A percentile compares a stretch with the other conserved stretches of the same genome.
These are phyloP conservation scores for Tetraselmis striata DNA, from an alignment of 139 green algal species.

Conservation along the genomic window DNA sequence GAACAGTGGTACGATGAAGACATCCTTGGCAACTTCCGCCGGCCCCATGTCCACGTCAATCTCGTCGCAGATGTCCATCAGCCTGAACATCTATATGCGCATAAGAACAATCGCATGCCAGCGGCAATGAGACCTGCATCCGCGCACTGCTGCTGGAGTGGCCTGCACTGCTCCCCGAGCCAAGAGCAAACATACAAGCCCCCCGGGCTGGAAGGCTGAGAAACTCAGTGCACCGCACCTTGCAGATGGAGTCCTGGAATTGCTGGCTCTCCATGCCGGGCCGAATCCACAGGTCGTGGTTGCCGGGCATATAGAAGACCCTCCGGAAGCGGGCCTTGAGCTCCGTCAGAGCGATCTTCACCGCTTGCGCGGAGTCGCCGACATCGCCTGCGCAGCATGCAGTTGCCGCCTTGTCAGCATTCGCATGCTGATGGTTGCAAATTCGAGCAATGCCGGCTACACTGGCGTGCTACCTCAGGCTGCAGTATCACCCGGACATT, in stretches of 20 bases:
- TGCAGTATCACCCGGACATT: too few relatives aligned
- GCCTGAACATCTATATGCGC: background rate
- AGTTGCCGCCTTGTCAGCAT: slow-evolving; percentile 7
- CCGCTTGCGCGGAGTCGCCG: slow-evolving; percentile 21
- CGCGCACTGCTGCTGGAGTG: too few relatives aligned
- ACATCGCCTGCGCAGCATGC: slow-evolving; percentile 36
- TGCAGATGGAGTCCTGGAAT: slow-evolving; percentile 22
- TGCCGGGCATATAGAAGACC: slow-evolving; percentile 35
- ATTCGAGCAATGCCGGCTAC: too few relatives aligned
- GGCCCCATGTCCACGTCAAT: slow-evolving; percentile 19
- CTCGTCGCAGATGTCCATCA: slow-evolving; percentile 23
- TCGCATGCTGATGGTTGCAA: too few relatives aligned
- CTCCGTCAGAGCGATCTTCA: slow-evolving; percentile 6
- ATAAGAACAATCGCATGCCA: too few relatives aligned
- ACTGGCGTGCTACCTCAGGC: too few relatives aligned
- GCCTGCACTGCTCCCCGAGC: too few relatives aligned
- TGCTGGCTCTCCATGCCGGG: slow-evolving; percentile 3
- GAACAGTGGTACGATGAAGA: slow-evolving; percentile 32
- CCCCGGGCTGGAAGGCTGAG: too few relatives aligned
- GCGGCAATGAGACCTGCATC: too few relatives aligned
- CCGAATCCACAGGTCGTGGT: slow-evolving; percentile 39
- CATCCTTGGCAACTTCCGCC: slow-evolving; percentile 4
- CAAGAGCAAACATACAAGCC: too few relatives aligned
- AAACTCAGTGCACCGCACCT: too few relatives aligned
- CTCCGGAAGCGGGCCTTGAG: slow-evolving; percentile 23